Evolutionary conservation across 179 eudicot genomes (phyloP), one percentile per base, ranked within the genome.

Genomic region (Corrigiola litoralis): DNA sequence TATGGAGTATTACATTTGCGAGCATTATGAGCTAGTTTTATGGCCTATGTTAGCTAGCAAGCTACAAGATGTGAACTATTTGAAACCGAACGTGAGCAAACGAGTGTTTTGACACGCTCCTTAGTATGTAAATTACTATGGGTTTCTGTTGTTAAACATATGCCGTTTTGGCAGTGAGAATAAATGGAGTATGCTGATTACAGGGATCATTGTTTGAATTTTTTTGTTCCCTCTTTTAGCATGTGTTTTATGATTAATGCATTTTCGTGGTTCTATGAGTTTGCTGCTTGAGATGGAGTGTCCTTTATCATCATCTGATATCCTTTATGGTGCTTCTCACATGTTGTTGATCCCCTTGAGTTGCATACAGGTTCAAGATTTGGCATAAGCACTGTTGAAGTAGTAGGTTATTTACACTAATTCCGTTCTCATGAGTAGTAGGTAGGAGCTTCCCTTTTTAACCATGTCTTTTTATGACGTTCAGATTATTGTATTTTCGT

Each of bases 101-200:
- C 6, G 49, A 57, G 17, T 66, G 40, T 38, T 33, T 48, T 65
- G 23, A 31, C 46, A 41, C 47, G 24, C 28, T 37, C 27, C 44
- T 17, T 57, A 58, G 66, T 66, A 16, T 72, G 75, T 65, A 65
- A 58, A 32, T 50, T 67, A 47, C 58, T 57, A n/a, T n/a, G 62
- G 46, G 24, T 36, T 57, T 34, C 51, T 64, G 12, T 10, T 53
- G 14, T 28, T 18, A 59, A 25, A 27, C 46, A n/a, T 21, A 14
- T 57, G 52, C 21, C 28, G n/a, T 51, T 65, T 72, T 36, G 32
- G 28, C 32, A 18, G 13, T 27, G 55, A 8, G 27, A 48, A 59
- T 68, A 38, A 68, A 68, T 58, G 64, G 25, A 16, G 7, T 24
- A 34, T 67, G 71, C 31, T 62, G 46, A n/a, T n/a, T n/a, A n/a